Base-by-base conservation (phyloP, 2,329 filamentous ascomycete species). In the Periglandula ipomoeae region DNA sequence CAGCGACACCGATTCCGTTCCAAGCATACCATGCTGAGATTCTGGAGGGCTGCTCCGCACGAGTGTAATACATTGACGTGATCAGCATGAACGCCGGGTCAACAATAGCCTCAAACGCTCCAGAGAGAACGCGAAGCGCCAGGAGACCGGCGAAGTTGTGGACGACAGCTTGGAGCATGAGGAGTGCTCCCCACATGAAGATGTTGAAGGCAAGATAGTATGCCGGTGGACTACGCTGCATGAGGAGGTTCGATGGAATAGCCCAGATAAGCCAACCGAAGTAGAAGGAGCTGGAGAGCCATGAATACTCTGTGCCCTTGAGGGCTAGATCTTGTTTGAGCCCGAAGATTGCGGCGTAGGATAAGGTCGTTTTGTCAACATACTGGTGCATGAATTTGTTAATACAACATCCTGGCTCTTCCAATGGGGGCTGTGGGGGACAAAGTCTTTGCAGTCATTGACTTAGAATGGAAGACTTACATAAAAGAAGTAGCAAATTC, bases 281-380 rank as follows among this genome's bases (percentile, higher is more conserved):
- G 53, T 66, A 66, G 55, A 67, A 67, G 47, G 54, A 56, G 38
- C 62, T 63, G 3, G 64, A 65, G 4, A 67, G 59, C 65, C 64
- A 67, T 0, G 67, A 76, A 56, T 84, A 84, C 52, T 82, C 67
- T 0, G 72, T 70, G 1, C 78, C 78, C n/a, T 71, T 65, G 1
- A 84, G 67, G 13, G 72, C 54, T 8, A 84, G 68, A 52, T 82
- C 79, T 2, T 81, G 71, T 20, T 71, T 69, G 51, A 85, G 76
- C 1, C 79, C 79, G 50, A 84, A 83, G 44, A 85, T 79, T 19
- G 81, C 80, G 0, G 82, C 81, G 54, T 83, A 84, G 1, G 73
- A 78, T 10, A 81, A 62, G 0, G 74, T 80, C 0, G 77, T 81
- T 66, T 81, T 66, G 32, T 65, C 61, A 17, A 63, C 61, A 41